Percentiles rank a stretch among this genome's conserved stretches.
Conservation (phyloP, 2,329 filamentous ascomycete genomes). For the Hypoxylon sp. region DNA sequence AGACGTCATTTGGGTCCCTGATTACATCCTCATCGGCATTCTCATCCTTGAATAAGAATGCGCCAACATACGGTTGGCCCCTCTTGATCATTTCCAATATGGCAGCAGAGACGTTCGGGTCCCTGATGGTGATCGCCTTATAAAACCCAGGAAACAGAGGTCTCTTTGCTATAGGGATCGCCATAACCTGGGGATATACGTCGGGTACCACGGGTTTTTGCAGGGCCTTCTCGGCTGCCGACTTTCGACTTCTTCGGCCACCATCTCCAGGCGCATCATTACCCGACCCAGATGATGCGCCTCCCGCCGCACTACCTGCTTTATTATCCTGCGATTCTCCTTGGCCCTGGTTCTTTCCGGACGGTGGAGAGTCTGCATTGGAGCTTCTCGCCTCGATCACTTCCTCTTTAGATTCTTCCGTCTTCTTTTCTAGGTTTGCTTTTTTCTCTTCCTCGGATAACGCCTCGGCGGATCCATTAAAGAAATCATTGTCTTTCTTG, state of each 20-base stretch:
- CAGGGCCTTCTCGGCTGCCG: constrained; percentile 76
- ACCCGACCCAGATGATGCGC: constrained; percentile 63
- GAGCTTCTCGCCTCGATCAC: constrained; percentile 61
- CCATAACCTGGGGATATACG: constrained; percentile 96
- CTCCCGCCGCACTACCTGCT: constrained; percentile 70
- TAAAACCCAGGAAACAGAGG: constrained; percentile 98
- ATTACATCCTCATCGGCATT: constrained; percentile 94
- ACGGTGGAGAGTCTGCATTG: constrained; percentile 58
- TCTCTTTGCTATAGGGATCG: constrained; percentile 93
- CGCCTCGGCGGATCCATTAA: constrained; percentile 64
- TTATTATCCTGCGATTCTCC: constrained; percentile 66
- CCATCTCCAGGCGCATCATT: constrained; percentile 73
- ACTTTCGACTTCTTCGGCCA: constrained; percentile 79
- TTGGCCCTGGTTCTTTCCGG: constrained; percentile 60
- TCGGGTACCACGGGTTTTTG: constrained; percentile 93
- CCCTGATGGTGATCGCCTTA: constrained; percentile 96
- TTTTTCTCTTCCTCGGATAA: constrained; percentile 67
- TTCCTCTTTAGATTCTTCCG: constrained; percentile 61
- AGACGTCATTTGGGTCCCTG: constrained; percentile 88
- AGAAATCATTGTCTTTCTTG: constrained; percentile 63
- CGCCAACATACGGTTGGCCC: constrained; percentile 96
- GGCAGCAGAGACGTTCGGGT: constrained; percentile 89
- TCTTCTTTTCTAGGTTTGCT: constrained; percentile 63
- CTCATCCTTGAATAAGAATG: constrained; percentile 97
- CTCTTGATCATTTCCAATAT: constrained; percentile 97